phyloP scores from a whole-genome alignment of 768 basidiomycete genomes.

The Boletus pseudopeckii region DNA sequence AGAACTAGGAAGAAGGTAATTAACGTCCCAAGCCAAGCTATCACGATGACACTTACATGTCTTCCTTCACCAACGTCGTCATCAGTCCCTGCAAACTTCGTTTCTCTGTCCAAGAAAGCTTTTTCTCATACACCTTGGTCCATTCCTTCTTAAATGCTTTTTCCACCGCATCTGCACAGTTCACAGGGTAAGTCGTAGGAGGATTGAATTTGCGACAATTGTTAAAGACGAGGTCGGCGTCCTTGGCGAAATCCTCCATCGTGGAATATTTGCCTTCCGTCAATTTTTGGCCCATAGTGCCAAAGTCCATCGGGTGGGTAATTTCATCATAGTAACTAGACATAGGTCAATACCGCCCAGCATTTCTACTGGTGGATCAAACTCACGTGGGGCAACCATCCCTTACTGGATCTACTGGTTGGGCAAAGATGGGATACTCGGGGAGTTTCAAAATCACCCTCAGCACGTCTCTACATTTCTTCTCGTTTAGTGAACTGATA shows the following conservation, averaged over 20 bases:
- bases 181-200: constrained; percentile 67
- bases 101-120: constrained; percentile 77
- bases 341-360: not conserved
- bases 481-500: constrained; percentile 64
- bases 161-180: constrained; percentile 73
- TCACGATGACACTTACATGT: constrained; percentile 43
- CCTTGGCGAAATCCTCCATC: constrained; percentile 79
- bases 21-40: not conserved
- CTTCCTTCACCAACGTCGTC: constrained; percentile 65
- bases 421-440: constrained; percentile 69
- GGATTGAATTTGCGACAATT: constrained; percentile 96
- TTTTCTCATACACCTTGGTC: constrained; percentile 69
- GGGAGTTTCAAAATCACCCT: constrained; percentile 56
- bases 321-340: constrained; percentile 90
- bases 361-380: not conserved
- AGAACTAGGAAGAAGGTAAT: constrained; percentile 41
- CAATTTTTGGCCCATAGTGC: constrained; percentile 72
- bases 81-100: constrained; percentile 69
- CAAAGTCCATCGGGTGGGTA: constrained; percentile 88
- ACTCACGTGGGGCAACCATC: constrained; percentile 92
- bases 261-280: constrained; percentile 63
- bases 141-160: constrained; percentile 81
- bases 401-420: constrained; percentile 77
- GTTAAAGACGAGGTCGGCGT: constrained; percentile 76
- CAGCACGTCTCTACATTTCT: constrained; percentile 77